Evolutionary conservation across 495 filamentous ascomycete genomes (phyloP), one percentile per base, ranked within the genome.

Genomic region (Neurospora discreta): DNA sequence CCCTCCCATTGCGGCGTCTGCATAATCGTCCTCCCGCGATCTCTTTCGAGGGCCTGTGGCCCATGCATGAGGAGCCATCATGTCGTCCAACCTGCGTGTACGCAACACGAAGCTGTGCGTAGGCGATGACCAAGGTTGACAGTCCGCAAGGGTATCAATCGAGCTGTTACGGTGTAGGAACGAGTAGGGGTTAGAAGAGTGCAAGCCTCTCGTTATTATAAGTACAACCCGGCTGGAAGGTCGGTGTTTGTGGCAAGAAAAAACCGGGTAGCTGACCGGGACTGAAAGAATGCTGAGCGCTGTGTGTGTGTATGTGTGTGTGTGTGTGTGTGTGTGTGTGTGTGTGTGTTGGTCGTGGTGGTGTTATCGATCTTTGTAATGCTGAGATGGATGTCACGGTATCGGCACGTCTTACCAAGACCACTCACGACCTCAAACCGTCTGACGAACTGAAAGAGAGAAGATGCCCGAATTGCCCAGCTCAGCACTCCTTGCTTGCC

Each of bases 21-120:
- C 75, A 42, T 73, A 74, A 5, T 81, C 81, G 18, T 81, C 80
- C 44, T 82, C 81, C 36, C 79, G 72, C 36, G 70, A 58, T 33
- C 81, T 68, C 73, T 82, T 82, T 39, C 78, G 77, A 20, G 71
- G 70, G 8, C 70, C 72, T 18, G 78, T 76, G 46, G 76, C 74
- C 70, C 74, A 77, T 33, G 68, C 73, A 41, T 72, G 68, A 9
- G 70, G 68, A 36, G 71, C 44, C 65, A 77, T 75, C 72, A 72
- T 73, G 36, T 33, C 40, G 18, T 68, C 42, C 52, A 26, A 60
- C 52, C 52, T 60, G 52, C 13, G 52, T 30, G 8, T 60, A 26
- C 52, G 52, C 52, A 60, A 33, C 52, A 60, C 52, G 52, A 60
- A 60, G 52, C 52, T 33, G 52, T 60, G 52, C 52, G 52, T 60